Evolutionary conservation across 768 basidiomycete species (phyloP).

Genomic region (Boletus subcaerulescens): DNA sequence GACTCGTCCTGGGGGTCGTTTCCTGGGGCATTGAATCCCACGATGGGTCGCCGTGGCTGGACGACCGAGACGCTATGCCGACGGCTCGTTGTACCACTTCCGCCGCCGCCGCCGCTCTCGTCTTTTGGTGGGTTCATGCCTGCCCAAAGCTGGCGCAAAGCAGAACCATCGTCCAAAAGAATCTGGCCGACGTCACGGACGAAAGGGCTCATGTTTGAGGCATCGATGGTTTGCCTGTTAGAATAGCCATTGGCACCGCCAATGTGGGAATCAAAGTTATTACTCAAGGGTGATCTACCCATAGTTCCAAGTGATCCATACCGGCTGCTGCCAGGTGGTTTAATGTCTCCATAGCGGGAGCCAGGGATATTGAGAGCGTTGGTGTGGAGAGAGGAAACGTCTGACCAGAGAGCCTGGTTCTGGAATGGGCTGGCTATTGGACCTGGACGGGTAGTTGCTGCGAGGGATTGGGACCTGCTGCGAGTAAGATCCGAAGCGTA

Average conservation of each 20-base stretch:
- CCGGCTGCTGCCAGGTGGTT: slow-evolving; percentile 59
- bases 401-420: slow-evolving; percentile 52
- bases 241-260: slow-evolving; percentile 47
- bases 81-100: slow-evolving; percentile 77
- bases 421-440: slow-evolving; percentile 49
- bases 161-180: slow-evolving; percentile 67
- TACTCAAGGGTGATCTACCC: slow-evolving; percentile 55
- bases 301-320: slow-evolving; percentile 59
- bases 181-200: slow-evolving; percentile 82
- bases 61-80: slow-evolving; percentile 83
- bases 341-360: slow-evolving; percentile 57
- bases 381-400: slow-evolving; percentile 44
- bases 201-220: slow-evolving; percentile 83
- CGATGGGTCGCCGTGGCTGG: slow-evolving; percentile 64
- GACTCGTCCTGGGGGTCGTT: slow-evolving; percentile 43
- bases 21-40: slow-evolving; percentile 47
- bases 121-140: slow-evolving; percentile 63
- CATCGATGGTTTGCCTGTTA: slow-evolving; percentile 44
- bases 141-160: slow-evolving; percentile 73
- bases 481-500: slow-evolving; percentile 63
- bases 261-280: slow-evolving; percentile 47
- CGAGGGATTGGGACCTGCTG: slow-evolving; percentile 76
- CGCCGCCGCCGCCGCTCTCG: slow-evolving; percentile 56
- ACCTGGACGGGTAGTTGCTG: slow-evolving; percentile 51
- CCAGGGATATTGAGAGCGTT: slow-evolving; percentile 57